Base-by-base conservation (phyloP, 257 asterid genomes). In the Misopates orontium region DNA sequence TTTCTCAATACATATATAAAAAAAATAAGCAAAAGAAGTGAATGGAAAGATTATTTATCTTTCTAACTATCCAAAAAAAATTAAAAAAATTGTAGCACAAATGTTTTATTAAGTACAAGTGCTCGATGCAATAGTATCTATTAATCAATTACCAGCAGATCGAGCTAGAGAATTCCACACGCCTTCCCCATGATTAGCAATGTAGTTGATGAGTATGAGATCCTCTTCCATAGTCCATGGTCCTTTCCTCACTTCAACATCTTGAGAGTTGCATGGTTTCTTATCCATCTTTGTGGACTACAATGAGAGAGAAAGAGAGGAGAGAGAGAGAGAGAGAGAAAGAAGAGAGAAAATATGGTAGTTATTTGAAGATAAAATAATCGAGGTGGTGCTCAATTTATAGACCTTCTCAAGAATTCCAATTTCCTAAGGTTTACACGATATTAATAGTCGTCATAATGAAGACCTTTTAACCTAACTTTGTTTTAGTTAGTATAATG, bases 171-270 rank as follows among this genome's bases (percentile, higher is more conserved):
- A 83, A 62, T 93, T 93, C 98, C 98, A 93, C n/a, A 93, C 97
- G 57, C 98, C 98, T 84, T 93, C 98, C 1, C 98, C 98, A 13
- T 93, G 98, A 74, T 90, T 93, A 0, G 94, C 96, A 56, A 93
- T 93, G 72, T 93, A 87, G 75, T 93, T 93, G 69, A 93, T 93
- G 82, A 93, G 93, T 66, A 93, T 90, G 24, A 93, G 76, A 75
- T 93, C 98, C 64, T 93, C 98, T 72, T 93, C 98, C 98, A 93
- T 90, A 17, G 98, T 93, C 98, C 98, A 93, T 55, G 98, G 98
- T 4, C 98, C 98, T 84, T 90, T 93, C 84, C 98, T 83, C 69
- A 93, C 94, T 81, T 93, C 97, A 71, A 66, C 86, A 40, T 90
- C 97, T 77, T 82, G 85, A 57, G 94, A 83, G 60, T 75, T 86